Evolutionary conservation across 1,139 yeast genomes (phyloP), one percentile per base, ranked within the genome.

Genomic region (Candida albicans): DNA sequence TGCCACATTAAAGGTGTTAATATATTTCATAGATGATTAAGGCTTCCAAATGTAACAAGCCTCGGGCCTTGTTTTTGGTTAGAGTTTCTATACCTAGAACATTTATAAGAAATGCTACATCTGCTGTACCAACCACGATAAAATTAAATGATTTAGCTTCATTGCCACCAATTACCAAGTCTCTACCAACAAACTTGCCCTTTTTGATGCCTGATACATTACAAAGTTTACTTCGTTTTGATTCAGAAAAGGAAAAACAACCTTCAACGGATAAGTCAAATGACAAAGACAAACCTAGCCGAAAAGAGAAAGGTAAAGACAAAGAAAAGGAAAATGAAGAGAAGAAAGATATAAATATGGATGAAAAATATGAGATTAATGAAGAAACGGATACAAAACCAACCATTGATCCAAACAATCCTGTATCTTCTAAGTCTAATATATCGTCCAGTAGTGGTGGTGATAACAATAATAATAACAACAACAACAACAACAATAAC

Each of bases 391-490:
- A 39, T 12, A 8, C 41, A 7, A 48, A 45, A 28, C 35, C 39
- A n/a, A 40, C 40, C 11, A 42, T 44, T n/a, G 48, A 49, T 41
- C 53, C 54, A 29, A 48, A 44, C 15, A 34, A 50, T 3, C 50
- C 54, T 4, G 45, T 52, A 2, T 45, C 56, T 24, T 44, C 53
- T 27, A 56, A 54, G 15, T 54, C 55, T 8, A 52, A 52, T 7
- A 48, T 53, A 2, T 49, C 59, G 18, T 25, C 37, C 14, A 43
- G 31, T 26, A 35, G 41, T 10, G 26, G 33, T 18, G 33, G 34
- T 35, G 48, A 39, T 41, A 37, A 50, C 43, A 48, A 52, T 39
- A 42, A 46, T 18, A 45, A 47, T 36, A 39, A 44, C 34, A 49
- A 46, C 43, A 48, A 52, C 40, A 42, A 46, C 22, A 45, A 47